Conservation (phyloP, 768 basidiomycete species). For the Mycena belliarum region DNA sequence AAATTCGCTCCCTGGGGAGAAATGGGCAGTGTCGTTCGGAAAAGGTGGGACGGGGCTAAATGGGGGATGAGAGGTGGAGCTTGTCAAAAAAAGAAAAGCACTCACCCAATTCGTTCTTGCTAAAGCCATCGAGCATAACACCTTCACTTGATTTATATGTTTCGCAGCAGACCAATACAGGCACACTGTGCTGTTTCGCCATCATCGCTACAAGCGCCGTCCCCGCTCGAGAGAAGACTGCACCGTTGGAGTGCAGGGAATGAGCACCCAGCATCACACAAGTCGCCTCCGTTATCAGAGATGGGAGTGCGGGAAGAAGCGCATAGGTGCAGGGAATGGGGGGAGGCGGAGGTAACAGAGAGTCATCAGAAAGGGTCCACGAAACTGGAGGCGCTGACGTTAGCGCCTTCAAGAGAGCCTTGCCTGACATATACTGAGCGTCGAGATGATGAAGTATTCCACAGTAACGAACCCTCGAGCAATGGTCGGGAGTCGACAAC, state of each 20-base stretch:
- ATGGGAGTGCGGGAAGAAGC: slow-evolving; percentile 82
- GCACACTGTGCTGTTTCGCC: slow-evolving; percentile 84
- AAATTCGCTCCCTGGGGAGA: slow-evolving; percentile 51
- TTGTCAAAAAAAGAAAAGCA: not conserved
- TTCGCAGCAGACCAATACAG: slow-evolving; percentile 96
- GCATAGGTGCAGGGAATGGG: slow-evolving; percentile 87
- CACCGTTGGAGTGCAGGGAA: slow-evolving; percentile 91
- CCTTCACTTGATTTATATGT: slow-evolving; percentile 98
- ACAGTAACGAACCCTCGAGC: slow-evolving; percentile 66
- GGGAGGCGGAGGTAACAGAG: slow-evolving; percentile 30
- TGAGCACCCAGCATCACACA: slow-evolving; percentile 92
- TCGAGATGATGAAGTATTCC: not conserved
- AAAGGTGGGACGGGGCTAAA: slow-evolving; percentile 40
- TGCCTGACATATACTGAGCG: slow-evolving; percentile 51
- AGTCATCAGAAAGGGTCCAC: slow-evolving; percentile 21
- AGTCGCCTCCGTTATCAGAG: slow-evolving; percentile 78
- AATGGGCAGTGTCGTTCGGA: slow-evolving; percentile 24
- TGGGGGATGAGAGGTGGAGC: not conserved
- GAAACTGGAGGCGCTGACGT: slow-evolving; percentile 46
- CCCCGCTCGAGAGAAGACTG: slow-evolving; percentile 91
- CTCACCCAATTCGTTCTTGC: slow-evolving; percentile 93
- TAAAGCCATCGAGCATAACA: slow-evolving; percentile 91
- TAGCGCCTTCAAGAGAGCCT: slow-evolving; percentile 70
- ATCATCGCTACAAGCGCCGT: slow-evolving; percentile 97
- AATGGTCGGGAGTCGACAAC: slow-evolving; percentile 95